Conservation (phyloP, 176 grass and related monocot species). For the Carex myosuroides region DNA sequence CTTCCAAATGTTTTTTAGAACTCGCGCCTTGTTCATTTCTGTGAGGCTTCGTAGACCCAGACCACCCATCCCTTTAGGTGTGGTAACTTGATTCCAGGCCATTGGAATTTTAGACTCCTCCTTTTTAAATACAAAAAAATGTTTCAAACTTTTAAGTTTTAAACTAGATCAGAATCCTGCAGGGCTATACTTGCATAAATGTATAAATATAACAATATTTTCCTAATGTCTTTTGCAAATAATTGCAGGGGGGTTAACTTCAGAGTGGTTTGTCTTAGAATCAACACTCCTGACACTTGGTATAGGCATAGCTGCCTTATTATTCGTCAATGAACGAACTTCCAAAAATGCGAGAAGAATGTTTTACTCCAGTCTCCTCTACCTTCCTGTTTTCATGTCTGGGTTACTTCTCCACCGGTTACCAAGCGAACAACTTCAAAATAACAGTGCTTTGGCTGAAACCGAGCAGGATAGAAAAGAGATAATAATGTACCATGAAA, state of each 20-base stretch:
- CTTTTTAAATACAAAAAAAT: background rate
- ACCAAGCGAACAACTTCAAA: slow-evolving; percentile 41
- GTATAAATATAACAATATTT: background rate
- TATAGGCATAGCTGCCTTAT: slow-evolving; percentile 54
- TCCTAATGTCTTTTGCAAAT: slow-evolving; percentile 8
- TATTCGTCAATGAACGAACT: slow-evolving; percentile 54
- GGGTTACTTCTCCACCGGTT: slow-evolving; percentile 71
- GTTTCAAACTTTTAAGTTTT: background rate
- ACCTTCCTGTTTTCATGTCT: slow-evolving; percentile 91
- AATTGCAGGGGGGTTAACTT: slow-evolving; percentile 70
- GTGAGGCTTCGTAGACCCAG: too few species aligned
- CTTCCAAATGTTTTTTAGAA: too few species aligned
- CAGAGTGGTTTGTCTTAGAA: slow-evolving; percentile 85
- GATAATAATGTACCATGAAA: slow-evolving; percentile 8
- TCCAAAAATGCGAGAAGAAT: slow-evolving; percentile 75
- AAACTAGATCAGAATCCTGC: background rate
- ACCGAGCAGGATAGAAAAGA: slow-evolving; percentile 36
- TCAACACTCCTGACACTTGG: slow-evolving; percentile 66
- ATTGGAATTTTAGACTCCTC: background rate
- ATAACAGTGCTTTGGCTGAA: slow-evolving; percentile 16
- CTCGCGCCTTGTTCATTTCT: too few species aligned
- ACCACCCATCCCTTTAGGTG: too few species aligned
- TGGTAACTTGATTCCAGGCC: too few species aligned
- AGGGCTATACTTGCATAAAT: background rate
- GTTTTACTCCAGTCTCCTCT: slow-evolving; percentile 83